A percentile compares a stretch with the other conserved stretches of the same genome.
Conservation (phyloP, 768 basidiomycete species). For the Suillus clintonianus region DNA sequence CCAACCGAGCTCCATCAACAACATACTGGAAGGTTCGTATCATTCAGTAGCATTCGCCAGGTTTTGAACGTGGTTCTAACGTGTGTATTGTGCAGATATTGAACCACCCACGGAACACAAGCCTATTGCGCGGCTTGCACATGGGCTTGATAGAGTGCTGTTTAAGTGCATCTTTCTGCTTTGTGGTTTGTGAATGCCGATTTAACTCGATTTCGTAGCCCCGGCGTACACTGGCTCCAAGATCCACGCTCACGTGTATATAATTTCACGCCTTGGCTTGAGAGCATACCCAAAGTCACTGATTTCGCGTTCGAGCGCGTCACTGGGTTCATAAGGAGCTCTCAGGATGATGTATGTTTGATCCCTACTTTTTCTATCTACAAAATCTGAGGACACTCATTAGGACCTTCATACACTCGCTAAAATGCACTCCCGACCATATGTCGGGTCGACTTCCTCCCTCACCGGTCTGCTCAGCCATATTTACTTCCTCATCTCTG, state of each 20-base stretch:
- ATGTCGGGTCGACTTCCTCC: slow-evolving; percentile 89
- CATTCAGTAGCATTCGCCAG: slow-evolving; percentile 13
- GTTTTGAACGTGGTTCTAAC: slow-evolving; percentile 10
- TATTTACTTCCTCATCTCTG: slow-evolving; percentile 85
- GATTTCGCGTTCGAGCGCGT: slow-evolving; percentile 87
- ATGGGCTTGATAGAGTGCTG: slow-evolving; percentile 68
- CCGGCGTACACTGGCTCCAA: slow-evolving; percentile 85
- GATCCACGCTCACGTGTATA: slow-evolving; percentile 86
- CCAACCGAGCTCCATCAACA: neutral
- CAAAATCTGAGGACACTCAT: neutral
- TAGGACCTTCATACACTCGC: slow-evolving; percentile 72
- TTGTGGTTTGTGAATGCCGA: neutral
- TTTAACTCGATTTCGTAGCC: slow-evolving; percentile 45
- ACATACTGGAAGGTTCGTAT: neutral
- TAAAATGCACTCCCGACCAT: slow-evolving; percentile 54
- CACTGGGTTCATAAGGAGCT: slow-evolving; percentile 74
- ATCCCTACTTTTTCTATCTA: neutral
- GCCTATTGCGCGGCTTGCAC: slow-evolving; percentile 63
- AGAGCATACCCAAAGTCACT: slow-evolving; percentile 71
- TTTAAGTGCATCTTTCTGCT: slow-evolving; percentile 61
- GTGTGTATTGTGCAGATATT: slow-evolving; percentile 40
- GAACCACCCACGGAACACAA: slow-evolving; percentile 44
- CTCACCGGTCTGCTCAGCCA: slow-evolving; percentile 82
- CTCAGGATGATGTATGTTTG: slow-evolving; percentile 62
- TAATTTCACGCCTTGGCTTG: slow-evolving; percentile 76